phyloP scores from a whole-genome alignment of 2,329 filamentous ascomycete genomes.

The Neofusicoccum umdonicola region DNA sequence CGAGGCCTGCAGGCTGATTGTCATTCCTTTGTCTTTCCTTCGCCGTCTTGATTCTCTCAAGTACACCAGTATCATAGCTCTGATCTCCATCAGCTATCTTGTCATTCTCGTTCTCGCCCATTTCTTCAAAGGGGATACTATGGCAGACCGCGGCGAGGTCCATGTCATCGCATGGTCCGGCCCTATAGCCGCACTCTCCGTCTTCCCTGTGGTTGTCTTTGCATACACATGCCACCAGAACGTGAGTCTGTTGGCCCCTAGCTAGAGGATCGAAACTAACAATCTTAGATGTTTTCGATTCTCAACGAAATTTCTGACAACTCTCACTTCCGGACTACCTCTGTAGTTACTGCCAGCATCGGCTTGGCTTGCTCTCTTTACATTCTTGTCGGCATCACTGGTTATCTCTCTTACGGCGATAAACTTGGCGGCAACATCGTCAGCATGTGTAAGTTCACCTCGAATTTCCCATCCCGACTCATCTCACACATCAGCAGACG shows the following conservation, averaged over 20 bases:
- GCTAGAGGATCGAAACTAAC: constrained; percentile 17
- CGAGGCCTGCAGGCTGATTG: constrained; percentile 62
- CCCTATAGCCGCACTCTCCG: constrained; percentile 73
- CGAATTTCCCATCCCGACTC: constrained; percentile 54
- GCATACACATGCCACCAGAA: constrained; percentile 99
- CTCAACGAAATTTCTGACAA: constrained; percentile 90
- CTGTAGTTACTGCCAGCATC: constrained; percentile 79
- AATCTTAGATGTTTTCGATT: constrained; percentile 88
- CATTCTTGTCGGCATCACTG: constrained; percentile 87
- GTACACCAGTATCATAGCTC: constrained; percentile 89
- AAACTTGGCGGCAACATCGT: constrained; percentile 90
- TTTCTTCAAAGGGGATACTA: constrained; percentile 74
- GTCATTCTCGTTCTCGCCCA: constrained; percentile 92
- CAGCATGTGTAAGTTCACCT: constrained; percentile 56
- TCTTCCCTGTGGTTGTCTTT: constrained; percentile 93
- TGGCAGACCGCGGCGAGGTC: constrained; percentile 70
- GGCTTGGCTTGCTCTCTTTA: constrained; percentile 86
- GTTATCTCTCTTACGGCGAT: constrained; percentile 93
- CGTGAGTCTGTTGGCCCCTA: constrained; percentile 48
- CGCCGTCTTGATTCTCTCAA: constrained; percentile 91
- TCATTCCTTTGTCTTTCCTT: constrained; percentile 92
- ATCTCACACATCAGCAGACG: constrained; percentile 38
- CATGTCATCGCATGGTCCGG: constrained; percentile 77
- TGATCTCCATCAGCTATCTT: constrained; percentile 91
- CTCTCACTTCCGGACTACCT: constrained; percentile 72